Conservation (phyloP, 768 basidiomycete genomes). For the Naganishia vaughanmartiniae region DNA sequence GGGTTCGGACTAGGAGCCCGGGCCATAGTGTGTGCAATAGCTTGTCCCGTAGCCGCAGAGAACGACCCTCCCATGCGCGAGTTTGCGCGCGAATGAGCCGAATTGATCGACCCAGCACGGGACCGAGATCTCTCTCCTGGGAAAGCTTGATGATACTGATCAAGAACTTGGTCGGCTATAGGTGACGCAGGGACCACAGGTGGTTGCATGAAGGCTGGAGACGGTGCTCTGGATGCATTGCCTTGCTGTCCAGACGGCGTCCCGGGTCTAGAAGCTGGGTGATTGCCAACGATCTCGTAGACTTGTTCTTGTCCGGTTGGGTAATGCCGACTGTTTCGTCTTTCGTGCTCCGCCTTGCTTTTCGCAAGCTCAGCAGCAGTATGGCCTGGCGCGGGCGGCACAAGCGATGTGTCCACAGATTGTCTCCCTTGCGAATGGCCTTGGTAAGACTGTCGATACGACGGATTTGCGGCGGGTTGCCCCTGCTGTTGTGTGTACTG, state of each 20-base stretch:
- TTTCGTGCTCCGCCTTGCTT: slow-evolving; percentile 54
- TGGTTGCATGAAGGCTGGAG: slow-evolving; percentile 67
- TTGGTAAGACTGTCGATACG: slow-evolving; percentile 29
- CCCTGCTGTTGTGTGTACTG: background rate
- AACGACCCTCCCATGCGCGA: slow-evolving; percentile 20
- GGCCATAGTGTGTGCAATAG: slow-evolving; percentile 42
- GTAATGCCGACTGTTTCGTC: slow-evolving; percentile 34
- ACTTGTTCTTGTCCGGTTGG: slow-evolving; percentile 53
- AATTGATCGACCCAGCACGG: slow-evolving; percentile 41
- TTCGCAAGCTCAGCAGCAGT: slow-evolving; percentile 51
- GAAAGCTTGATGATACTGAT: slow-evolving; percentile 75
- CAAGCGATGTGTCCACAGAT: slow-evolving; percentile 40
- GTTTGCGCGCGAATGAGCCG: slow-evolving; percentile 37
- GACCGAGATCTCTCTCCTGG: slow-evolving; percentile 65
- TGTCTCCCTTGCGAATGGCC: slow-evolving; percentile 13
- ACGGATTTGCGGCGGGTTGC: background rate
- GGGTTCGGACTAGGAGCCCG: slow-evolving; percentile 39
- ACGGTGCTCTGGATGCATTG: slow-evolving; percentile 50
- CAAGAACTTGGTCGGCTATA: slow-evolving; percentile 66
- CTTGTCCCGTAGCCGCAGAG: background rate
- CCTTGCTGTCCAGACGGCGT: slow-evolving; percentile 58
- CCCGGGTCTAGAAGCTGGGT: slow-evolving; percentile 69
- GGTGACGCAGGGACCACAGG: slow-evolving; percentile 53
- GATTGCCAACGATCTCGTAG: slow-evolving; percentile 73
- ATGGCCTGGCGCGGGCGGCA: slow-evolving; percentile 49